Evolutionary conservation across 306 rosid species (phyloP), one percentile per base, ranked within the genome.

Genomic region (Vicia faba): DNA sequence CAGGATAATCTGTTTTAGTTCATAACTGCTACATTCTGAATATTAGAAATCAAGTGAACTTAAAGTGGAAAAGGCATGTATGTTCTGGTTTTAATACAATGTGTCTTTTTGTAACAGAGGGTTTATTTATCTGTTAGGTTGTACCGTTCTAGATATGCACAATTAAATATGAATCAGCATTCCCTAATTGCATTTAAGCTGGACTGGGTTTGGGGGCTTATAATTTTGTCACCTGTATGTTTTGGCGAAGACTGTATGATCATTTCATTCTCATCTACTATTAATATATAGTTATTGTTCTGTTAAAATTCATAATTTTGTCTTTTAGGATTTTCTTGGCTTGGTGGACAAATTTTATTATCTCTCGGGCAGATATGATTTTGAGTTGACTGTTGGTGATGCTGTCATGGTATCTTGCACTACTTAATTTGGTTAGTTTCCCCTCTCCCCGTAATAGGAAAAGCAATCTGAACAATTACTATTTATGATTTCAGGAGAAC

Each of bases 261-360:
- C 58, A 40, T 38, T 50, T 71, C 66, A 49, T 48, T 62, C 36
- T 39, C 61, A 54, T 66, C 26, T 70, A 9, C 40, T 11, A 44
- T 35, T 55, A 11, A 26, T 41, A 31, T 15, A 60, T 15, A 15
- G 28, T 59, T 59, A 12, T 56, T 65, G 26, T 68, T 81, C 56
- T 72, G 18, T 84, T 82, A 48, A 79, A 78, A 31, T 73, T 59
- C 66, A 43, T 23, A 46, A 64, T 53, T 70, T 56, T 71, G 49
- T 18, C n/a, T n/a, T n/a, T n/a, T n/a, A n/a, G n/a, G n/a, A n/a
- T n/a, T n/a, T n/a, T n/a, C n/a, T n/a, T n/a, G n/a, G n/a, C n/a
- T n/a, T n/a, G n/a, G n/a, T n/a, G n/a, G n/a, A n/a, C n/a, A n/a
- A n/a, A n/a, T n/a, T n/a, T n/a, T n/a, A n/a, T n/a, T n/a, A n/a